phyloP scores from a whole-genome alignment of 129 eudicot species.

The Pittosporum tobira region DNA sequence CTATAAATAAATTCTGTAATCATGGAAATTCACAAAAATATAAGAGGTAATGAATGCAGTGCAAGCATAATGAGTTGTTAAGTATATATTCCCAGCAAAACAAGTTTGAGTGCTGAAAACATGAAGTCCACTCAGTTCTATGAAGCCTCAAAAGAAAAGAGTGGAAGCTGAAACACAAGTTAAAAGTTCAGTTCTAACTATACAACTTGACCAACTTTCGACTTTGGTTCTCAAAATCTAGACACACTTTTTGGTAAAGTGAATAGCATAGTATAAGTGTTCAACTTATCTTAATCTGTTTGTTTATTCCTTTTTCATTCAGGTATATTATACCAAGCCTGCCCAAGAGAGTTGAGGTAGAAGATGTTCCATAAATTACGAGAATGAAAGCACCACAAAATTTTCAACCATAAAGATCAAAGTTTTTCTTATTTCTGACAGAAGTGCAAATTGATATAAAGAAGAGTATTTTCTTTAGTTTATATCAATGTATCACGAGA shows the following conservation, averaged over 20 bases:
- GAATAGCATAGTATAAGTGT: neutral
- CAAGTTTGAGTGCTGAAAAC: neutral
- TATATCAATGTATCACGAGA: no score
- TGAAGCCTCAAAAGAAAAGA: neutral
- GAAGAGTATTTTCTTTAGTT: no score
- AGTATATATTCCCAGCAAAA: neutral
- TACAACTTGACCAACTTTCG: neutral
- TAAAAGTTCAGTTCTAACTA: neutral
- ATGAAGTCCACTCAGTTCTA: neutral
- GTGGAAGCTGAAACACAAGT: neutral
- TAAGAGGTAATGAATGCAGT: neutral
- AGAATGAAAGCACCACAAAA: no score
- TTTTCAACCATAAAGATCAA: no score
- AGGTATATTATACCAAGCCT: no score
- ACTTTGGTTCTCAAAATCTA: no score
- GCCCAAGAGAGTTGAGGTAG: no score
- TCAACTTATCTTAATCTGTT: neutral
- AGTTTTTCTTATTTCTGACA: no score
- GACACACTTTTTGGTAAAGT: neutral
- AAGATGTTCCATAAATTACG: no score
- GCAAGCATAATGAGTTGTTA: neutral
- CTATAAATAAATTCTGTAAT: neutral
- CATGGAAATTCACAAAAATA: neutral
- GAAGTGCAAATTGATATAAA: no score
- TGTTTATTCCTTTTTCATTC: no score